Evolutionary conservation across 352 stramenopile genomes (phyloP), one percentile per base, ranked within the genome.

Genomic region (Globisporangium alternatum): DNA sequence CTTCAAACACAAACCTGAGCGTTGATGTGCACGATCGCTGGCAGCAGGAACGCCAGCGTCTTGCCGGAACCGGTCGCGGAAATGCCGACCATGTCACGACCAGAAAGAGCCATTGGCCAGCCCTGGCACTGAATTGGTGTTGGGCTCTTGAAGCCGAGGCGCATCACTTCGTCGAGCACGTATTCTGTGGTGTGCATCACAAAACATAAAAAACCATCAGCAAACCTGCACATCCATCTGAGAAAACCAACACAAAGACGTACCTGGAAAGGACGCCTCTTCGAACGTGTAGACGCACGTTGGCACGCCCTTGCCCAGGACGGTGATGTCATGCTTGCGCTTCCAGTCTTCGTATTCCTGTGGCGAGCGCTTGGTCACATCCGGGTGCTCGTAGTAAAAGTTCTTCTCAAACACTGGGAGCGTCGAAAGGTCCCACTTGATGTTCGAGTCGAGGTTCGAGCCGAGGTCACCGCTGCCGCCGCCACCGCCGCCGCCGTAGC

Each of bases 1-100:
- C 67, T 72, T 76, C 74, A 81, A 68, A 30, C 64, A 92, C 86
- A 85, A 95, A 99, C 97, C 95, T 99, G 96, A 69, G 97, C 97
- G 82, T 99, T 99, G 85, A 99, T 99, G 81, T 99, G 98, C 70
- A 99, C 98, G 89, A 99, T 99, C 39, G 93, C 97, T 13, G 98
- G 98, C n/a, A 99, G 82, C 71, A 99, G 88, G 83, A 99, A 99
- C 37, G 97, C 95, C 52, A 99, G 68, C 31, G 97, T 99, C 76
- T 99, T 99, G 58, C 97, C 97, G 6, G 91, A 98, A 2, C 98
- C 98, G 8, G 98, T 99, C 5, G 97, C 96, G 31, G 91, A 98
- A 71, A 99, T 98, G 62, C 97, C 98, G 49, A 99, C 96, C 94
- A 99, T 98, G 76, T 99, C 98, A 56, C 96, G 90, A 54, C 97